Evolutionary conservation across 2,329 filamentous ascomycete genomes (phyloP), one percentile per base, ranked within the genome.

Genomic region (Claviceps paspali): DNA sequence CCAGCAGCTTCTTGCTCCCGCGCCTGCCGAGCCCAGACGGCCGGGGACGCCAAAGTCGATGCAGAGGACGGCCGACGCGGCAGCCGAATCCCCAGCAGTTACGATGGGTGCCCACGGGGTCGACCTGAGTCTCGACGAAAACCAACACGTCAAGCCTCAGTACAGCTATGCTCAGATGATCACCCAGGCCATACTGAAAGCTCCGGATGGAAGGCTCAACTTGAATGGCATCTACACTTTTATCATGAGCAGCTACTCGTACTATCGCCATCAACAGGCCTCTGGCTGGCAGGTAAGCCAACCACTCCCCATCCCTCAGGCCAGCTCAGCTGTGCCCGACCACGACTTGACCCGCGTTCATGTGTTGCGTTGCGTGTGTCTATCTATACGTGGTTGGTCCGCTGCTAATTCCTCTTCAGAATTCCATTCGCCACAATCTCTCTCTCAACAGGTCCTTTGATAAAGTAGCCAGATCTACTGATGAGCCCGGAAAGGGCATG

Each of bases 401-500:
- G 21, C 23, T 31, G 23, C 18, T 26, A 11, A 35, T 19, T 23
- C 14, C 22, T 14, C 7, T 19, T 15, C 31, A 85, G 76, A 98
- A 98, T 56, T 95, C 86, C 0, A 98, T 98, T 47, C 79, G 91
- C 10, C 91, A 98, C 56, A 98, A 98, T 49, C 61, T 98, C 11
- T 96, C 91, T 1, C 62, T 98, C 29, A 96, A 93, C 57, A 94
- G 95, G 55, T 77, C 81, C 0, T 98, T 98, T 52, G 79, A 86
- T 49, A 98, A 98, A 57, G 82, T 94, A 7, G 82, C 91, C 3
- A 79, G 91, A 33, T 79, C 83, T 12, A 94, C 86, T 0, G 85
- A 96, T 48, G 91, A 98, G 55, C 91, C 91, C 17, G 91, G 91
- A 10, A 98, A 98, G 56, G 91, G 91, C 21, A 96, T 95, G 86